A percentile compares a stretch with the other conserved stretches of the same genome.
Conservation (phyloP, 805 yeast species). For the Cyberlindnera veronae region DNA sequence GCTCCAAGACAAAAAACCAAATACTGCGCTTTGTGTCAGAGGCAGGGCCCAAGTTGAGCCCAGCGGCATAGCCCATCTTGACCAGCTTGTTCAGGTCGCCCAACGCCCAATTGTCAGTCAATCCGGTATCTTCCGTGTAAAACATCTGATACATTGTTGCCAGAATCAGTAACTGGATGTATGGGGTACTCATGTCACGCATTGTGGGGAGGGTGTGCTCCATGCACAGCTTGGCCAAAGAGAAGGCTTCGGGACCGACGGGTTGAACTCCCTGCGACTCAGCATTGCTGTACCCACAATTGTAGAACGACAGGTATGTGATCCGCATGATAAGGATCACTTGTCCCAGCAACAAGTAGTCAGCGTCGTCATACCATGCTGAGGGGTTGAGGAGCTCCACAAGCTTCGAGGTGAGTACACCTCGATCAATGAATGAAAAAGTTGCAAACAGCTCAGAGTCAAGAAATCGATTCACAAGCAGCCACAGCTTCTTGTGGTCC, state of each 20-base stretch:
- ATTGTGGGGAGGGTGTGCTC: conserved; percentile 11
- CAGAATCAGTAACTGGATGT: conserved; percentile 6
- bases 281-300: conserved; percentile 17
- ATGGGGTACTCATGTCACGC: conserved; percentile 5
- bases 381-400: conserved; percentile 9
- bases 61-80: conserved; percentile 2
- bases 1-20: conserved; percentile 13
- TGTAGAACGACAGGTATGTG: conserved; percentile 15
- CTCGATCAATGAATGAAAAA: conserved; percentile 13
- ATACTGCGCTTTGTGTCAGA: conserved; percentile 5
- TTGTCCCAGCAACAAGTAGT: conserved; percentile 18
- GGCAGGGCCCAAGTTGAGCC: conserved; percentile 1
- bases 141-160: conserved; percentile 2
- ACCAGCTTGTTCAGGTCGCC: conserved; percentile 5
- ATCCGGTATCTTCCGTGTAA: conserved; percentile 3
- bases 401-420: conserved; percentile 6
- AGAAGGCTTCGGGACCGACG: conserved; percentile 9
- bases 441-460: conserved; percentile 6
- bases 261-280: conserved; percentile 6
- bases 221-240: conserved; percentile 16
- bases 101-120: conserved; percentile 5
- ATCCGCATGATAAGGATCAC: conserved; percentile 17
- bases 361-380: conserved; percentile 3
- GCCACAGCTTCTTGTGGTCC: conserved; percentile 11
- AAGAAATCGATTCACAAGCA: conserved; percentile 7